Percentiles rank a stretch among this genome's conserved stretches.
Conservation (phyloP, 2,329 filamentous ascomycete species). For the Neofusicoccum ribis region DNA sequence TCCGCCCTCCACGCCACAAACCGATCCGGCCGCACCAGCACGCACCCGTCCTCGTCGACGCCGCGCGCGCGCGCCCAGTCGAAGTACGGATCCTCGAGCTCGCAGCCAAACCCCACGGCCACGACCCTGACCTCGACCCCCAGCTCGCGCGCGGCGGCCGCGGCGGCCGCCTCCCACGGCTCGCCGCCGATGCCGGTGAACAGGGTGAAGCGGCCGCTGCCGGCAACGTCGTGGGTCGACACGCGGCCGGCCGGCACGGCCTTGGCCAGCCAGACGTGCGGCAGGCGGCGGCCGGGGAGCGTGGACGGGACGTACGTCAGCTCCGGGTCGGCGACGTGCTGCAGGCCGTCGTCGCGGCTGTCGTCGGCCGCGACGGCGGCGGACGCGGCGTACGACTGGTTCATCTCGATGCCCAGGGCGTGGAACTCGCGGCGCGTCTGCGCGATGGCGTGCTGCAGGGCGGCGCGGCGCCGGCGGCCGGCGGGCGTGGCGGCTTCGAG, state of each 20-base stretch:
- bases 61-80: slow-evolving; percentile 58
- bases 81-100: slow-evolving; percentile 63
- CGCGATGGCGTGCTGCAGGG: slow-evolving; percentile 46
- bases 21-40: slow-evolving; percentile 60
- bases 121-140: slow-evolving; percentile 52
- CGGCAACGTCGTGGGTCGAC: slow-evolving; percentile 62
- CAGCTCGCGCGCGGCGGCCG: slow-evolving; percentile 37
- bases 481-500: slow-evolving; percentile 40
- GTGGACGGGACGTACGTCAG: slow-evolving; percentile 43
- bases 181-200: slow-evolving; percentile 54
- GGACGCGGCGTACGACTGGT: slow-evolving; percentile 52
- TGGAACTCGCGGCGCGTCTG: slow-evolving; percentile 54
- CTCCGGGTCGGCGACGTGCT: slow-evolving; percentile 40
- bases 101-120: slow-evolving; percentile 58
- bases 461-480: slow-evolving; percentile 42
- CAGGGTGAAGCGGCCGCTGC: slow-evolving; percentile 45
- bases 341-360: slow-evolving; percentile 27
- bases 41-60: slow-evolving; percentile 58
- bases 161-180: slow-evolving; percentile 55
- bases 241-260: slow-evolving; percentile 45
- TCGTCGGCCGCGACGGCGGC: slow-evolving; percentile 51
- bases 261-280: slow-evolving; percentile 64
- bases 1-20: slow-evolving; percentile 56
- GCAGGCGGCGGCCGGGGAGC: slow-evolving; percentile 60
- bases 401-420: slow-evolving; percentile 61